Percentiles rank a stretch among this genome's conserved stretches.
phyloP scores from a whole-genome alignment of 805 yeast species.

The Zygosaccharomyces rouxii region DNA sequence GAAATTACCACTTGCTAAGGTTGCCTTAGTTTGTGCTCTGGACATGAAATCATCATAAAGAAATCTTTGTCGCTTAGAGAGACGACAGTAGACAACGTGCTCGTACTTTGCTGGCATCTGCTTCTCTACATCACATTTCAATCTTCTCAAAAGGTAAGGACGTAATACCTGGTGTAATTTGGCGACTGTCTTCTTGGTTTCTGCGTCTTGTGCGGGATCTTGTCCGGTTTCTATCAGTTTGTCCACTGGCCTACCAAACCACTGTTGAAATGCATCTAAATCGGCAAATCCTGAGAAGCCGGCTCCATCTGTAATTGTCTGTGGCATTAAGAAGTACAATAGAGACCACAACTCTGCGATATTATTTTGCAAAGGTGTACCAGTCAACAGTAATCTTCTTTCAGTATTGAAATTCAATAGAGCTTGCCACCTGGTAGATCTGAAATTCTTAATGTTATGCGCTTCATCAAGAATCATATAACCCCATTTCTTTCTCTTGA shows the following conservation, averaged over 20 bases:
- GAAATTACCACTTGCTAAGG: constrained; percentile 90
- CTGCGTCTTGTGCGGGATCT: constrained; percentile 59
- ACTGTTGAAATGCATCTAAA: constrained; percentile 89
- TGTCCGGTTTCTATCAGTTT: constrained; percentile 66
- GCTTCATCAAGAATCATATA: constrained; percentile 98
- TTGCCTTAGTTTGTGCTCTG: constrained; percentile 90
- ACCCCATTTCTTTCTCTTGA: constrained; percentile 88
- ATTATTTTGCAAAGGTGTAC: constrained; percentile 96
- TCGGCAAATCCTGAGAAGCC: constrained; percentile 84
- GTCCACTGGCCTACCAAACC: constrained; percentile 99
- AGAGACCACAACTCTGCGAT: constrained; percentile 95
- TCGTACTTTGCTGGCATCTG: constrained; percentile 99
- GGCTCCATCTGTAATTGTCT: constrained; percentile 50
- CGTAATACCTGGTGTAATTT: constrained; percentile 90
- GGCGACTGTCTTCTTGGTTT: constrained; percentile 78
- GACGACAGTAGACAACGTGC: constrained; percentile 85
- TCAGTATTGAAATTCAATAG: constrained; percentile 89
- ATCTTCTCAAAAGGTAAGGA: constrained; percentile 85
- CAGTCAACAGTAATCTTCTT: constrained; percentile 81
- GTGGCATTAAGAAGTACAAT: constrained; percentile 93
- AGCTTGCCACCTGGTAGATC: constrained; percentile 97
- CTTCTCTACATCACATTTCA: constrained; percentile 94
- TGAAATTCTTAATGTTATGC: constrained; percentile 92
- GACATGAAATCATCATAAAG: constrained; percentile 96
- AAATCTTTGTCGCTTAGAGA: constrained; percentile 87